Evolutionary conservation across 75 land plant species (phyloP).

Genomic region (Isoetes taiwanensis): DNA sequence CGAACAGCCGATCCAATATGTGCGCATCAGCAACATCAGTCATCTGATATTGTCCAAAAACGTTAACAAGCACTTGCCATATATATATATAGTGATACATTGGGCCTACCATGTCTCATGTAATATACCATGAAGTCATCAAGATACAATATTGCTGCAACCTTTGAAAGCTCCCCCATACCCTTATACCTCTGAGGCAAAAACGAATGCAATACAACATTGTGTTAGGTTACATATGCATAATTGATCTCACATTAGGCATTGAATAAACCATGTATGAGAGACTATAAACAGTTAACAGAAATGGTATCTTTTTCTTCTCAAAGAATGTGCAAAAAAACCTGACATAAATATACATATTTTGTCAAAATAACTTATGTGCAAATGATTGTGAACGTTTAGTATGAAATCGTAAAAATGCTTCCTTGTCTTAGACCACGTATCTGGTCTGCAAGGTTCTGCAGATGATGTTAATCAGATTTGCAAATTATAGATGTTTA

Average conservation of each 20-base stretch:
- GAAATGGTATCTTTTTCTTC: too few relatives aligned
- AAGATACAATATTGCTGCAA: constrained; percentile 68
- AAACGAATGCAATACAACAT: too few relatives aligned
- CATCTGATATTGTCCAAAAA: too few relatives aligned
- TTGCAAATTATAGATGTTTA: too few relatives aligned
- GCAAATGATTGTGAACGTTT: constrained; percentile 79
- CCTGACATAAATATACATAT: too few relatives aligned
- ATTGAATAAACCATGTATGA: too few relatives aligned
- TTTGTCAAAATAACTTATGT: constrained; percentile 59
- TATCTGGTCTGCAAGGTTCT: constrained; percentile 35
- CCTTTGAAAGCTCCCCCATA: constrained; percentile 65
- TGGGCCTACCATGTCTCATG: background rate
- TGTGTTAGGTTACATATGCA: too few relatives aligned
- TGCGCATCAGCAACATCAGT: constrained; percentile 98
- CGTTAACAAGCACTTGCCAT: too few relatives aligned
- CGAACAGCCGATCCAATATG: constrained; percentile 76
- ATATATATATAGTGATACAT: too few relatives aligned
- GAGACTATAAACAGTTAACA: too few relatives aligned
- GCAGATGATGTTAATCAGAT: background rate
- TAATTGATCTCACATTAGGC: too few relatives aligned
- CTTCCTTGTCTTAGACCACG: constrained; percentile 77
- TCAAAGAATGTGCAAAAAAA: too few relatives aligned
- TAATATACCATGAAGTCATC: constrained; percentile 91
- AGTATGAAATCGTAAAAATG: constrained; percentile 99
- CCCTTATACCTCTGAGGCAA: constrained; percentile 74